Conservation (phyloP, 305 asterid species). For the Stenogyne calaminthoides region DNA sequence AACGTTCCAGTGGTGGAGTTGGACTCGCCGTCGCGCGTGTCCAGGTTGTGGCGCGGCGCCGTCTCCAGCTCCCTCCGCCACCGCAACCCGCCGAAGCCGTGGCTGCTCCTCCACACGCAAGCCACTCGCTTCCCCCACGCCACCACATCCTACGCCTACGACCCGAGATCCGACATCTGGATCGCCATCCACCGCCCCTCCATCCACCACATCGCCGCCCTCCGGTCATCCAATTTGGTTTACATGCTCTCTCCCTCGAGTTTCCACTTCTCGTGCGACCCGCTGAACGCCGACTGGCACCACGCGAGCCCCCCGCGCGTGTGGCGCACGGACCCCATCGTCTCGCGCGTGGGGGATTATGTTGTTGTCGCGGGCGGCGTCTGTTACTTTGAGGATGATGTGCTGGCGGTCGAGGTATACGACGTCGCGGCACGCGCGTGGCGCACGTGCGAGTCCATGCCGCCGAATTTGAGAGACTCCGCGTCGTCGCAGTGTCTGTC, state of each 20-base stretch:
- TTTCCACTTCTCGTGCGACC: slow-evolving; percentile 53
- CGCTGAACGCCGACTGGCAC: slow-evolving; percentile 48
- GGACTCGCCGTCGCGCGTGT: slow-evolving; percentile 52
- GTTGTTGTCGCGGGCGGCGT: slow-evolving; percentile 63
- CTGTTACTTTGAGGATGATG: slow-evolving; percentile 61
- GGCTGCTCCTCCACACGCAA: slow-evolving; percentile 65
- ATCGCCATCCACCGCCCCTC: slow-evolving; percentile 39
- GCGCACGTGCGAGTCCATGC: slow-evolving; percentile 57
- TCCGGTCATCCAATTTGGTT: slow-evolving; percentile 51
- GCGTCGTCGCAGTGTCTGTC: slow-evolving; percentile 56
- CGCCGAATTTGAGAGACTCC: slow-evolving; percentile 45
- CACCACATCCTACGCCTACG: slow-evolving; percentile 50
- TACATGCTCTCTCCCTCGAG: slow-evolving; percentile 52
- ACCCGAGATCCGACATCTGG: slow-evolving; percentile 62
- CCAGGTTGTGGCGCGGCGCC: slow-evolving; percentile 52
- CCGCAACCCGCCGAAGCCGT: slow-evolving; percentile 55
- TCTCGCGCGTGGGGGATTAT: slow-evolving; percentile 51
- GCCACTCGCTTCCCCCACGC: slow-evolving; percentile 45
- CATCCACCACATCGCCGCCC: slow-evolving; percentile 28
- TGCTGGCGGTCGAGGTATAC: slow-evolving; percentile 62
- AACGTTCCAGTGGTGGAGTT: slow-evolving; percentile 56
- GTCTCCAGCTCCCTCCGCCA: slow-evolving; percentile 51
- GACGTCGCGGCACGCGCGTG: slow-evolving; percentile 33
- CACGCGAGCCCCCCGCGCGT: slow-evolving; percentile 50
- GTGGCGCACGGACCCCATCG: slow-evolving; percentile 68